Percentiles rank a stretch among this genome's conserved stretches.
phyloP scores from a whole-genome alignment of 2,329 filamentous ascomycete genomes.

The Alternaria infectoria region DNA sequence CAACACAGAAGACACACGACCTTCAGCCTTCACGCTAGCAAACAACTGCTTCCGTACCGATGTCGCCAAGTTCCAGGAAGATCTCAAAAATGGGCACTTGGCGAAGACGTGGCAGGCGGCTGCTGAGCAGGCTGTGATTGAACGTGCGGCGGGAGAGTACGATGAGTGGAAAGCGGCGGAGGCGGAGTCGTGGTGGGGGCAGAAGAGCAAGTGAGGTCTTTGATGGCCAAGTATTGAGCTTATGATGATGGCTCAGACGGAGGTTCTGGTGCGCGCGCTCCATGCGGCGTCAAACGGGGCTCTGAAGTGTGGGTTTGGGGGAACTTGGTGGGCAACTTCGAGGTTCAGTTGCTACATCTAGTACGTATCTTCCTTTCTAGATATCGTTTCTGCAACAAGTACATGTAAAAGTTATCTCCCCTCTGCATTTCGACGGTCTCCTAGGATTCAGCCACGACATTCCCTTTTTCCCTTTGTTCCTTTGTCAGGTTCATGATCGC shows the following conservation, averaged over 20 bases:
- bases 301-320: background rate
- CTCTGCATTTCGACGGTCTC: too few relatives aligned
- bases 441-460: too few relatives aligned
- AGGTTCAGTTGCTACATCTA: background rate
- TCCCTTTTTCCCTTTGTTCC: too few relatives aligned
- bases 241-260: background rate
- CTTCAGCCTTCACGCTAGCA: constrained; percentile 30
- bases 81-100: constrained; percentile 62
- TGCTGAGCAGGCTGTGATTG: constrained; percentile 60
- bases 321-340: background rate
- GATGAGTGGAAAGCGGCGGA: constrained; percentile 63
- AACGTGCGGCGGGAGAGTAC: constrained; percentile 61
- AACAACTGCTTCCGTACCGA: constrained; percentile 59
- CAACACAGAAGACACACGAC: constrained; percentile 22
- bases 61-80: constrained; percentile 61
- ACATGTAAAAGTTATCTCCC: background rate
- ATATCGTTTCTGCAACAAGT: background rate
- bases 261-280: background rate
- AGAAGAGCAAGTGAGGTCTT: constrained; percentile 52
- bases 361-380: background rate
- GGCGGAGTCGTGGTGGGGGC: constrained; percentile 64
- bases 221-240: background rate
- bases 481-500: background rate
- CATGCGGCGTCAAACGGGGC: too few relatives aligned
- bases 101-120: constrained; percentile 63